Evolutionary conservation across 331 rosid species (phyloP).

Genomic region (Saraca asoca): DNA sequence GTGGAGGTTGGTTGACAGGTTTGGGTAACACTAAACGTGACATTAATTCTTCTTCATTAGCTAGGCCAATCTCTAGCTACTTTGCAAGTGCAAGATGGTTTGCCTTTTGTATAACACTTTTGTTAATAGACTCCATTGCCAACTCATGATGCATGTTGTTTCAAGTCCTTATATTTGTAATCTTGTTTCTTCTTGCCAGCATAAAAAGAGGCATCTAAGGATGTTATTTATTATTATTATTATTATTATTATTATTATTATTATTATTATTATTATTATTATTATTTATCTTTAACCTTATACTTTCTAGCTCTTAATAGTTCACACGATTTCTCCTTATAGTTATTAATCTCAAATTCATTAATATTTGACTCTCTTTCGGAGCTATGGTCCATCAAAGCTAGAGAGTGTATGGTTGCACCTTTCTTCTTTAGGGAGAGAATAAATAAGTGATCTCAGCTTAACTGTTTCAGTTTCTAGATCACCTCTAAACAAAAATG

Average conservation of each 20-base stretch:
- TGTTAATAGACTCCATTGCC: constrained; percentile 81
- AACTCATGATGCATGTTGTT: constrained; percentile 92
- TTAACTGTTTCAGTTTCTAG: too few relatives aligned
- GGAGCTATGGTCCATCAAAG: constrained; percentile 85
- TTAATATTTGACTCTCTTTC: constrained; percentile 85
- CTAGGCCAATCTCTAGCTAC: constrained; percentile 65
- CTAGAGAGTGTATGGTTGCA: too few relatives aligned
- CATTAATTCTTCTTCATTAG: constrained; percentile 53
- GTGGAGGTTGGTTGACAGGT: constrained; percentile 41
- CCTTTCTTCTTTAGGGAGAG: too few relatives aligned
- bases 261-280: too few relatives aligned
- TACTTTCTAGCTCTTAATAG: constrained; percentile 55
- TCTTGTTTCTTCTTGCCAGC: constrained; percentile 95
- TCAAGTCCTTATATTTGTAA: constrained; percentile 78
- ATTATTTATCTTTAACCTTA: constrained; percentile 62
- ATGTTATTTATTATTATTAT: constrained; percentile 72
- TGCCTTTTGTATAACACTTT: constrained; percentile 75
- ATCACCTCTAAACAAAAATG: too few relatives aligned
- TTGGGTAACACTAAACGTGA: constrained; percentile 40
- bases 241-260: too few relatives aligned
- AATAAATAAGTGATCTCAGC: too few relatives aligned
- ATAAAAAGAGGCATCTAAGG: constrained; percentile 89
- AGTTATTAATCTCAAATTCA: constrained; percentile 82
- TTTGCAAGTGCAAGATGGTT: constrained; percentile 89
- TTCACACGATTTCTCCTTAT: constrained; percentile 71